phyloP scores from a whole-genome alignment of 2,329 filamentous ascomycete species.

The Ceratocystis harringtonii region DNA sequence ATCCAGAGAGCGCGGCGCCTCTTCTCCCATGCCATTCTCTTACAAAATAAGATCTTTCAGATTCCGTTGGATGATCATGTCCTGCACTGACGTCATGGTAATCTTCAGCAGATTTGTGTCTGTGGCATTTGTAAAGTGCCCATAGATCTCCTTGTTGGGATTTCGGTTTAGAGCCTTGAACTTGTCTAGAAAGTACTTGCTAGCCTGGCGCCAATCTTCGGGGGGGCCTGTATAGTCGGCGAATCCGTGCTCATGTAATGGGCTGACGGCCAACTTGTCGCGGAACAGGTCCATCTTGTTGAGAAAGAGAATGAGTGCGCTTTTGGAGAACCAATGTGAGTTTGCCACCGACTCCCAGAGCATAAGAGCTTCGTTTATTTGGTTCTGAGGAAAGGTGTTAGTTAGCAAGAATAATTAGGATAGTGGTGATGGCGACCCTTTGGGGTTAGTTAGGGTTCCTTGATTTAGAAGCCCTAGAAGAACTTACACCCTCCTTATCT shows the following conservation, averaged over 20 bases:
- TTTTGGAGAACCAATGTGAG: conserved; percentile 73
- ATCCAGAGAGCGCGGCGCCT: neutral
- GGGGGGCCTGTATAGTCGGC: conserved; percentile 62
- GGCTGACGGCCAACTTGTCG: conserved; percentile 55
- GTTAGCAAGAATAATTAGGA: conserved; percentile 11
- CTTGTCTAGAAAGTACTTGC: conserved; percentile 70
- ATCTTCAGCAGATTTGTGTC: conserved; percentile 67
- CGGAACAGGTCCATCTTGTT: conserved; percentile 83
- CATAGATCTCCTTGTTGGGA: conserved; percentile 47
- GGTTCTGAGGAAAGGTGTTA: conserved; percentile 41
- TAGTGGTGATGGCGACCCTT: neutral
- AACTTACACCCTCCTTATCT: conserved; percentile 81
- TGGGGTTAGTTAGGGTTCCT: neutral
- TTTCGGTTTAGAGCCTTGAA: conserved; percentile 63
- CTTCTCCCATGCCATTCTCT: neutral
- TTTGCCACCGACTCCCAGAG: conserved; percentile 76
- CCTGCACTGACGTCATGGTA: conserved; percentile 73
- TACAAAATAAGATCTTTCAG: conserved; percentile 63
- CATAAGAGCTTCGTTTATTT: conserved; percentile 85
- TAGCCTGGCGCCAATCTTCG: conserved; percentile 57
- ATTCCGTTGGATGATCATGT: conserved; percentile 77
- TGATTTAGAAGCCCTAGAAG: neutral
- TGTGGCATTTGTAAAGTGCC: conserved; percentile 47
- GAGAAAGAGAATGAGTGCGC: conserved; percentile 67
- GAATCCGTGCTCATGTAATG: conserved; percentile 59